Evolutionary conservation across 495 filamentous ascomycete genomes (phyloP), one percentile per base, ranked within the genome.

Genomic region (Lindgomyces ingoldianus): DNA sequence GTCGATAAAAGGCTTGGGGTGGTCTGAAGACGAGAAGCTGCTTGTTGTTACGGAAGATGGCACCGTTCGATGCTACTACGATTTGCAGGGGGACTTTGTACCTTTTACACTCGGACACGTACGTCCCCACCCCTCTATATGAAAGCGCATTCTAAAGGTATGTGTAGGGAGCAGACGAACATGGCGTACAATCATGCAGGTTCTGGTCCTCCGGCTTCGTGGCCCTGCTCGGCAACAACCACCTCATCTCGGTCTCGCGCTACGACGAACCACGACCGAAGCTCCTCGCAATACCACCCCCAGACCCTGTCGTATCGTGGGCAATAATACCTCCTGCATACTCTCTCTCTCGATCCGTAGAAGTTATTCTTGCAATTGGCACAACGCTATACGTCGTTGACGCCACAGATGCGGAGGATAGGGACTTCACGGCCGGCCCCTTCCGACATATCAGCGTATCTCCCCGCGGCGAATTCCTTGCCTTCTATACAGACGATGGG

Each of bases 11-110:
- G 92, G 91, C 10, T 81, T 98, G 18, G 94, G 94, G 19, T 98
- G 94, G 94, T 97, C 93, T 33, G 94, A 96, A 71, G 91, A 97
- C 66, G 94, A 98, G 81, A 90, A 91, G 74, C 82, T 98, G 16
- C 78, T 98, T 8, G 88, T 96, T 3, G 85, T 97, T 51, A 90
- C 91, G 2, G 85, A 89, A 59, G 94, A 98, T 70, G 94, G 94
- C 53, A 92, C 86, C 9, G 93, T 98, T 26, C 81, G 92, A 59
- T 93, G 90, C 72, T 98, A 98, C 72, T 90, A 89, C 70, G 90
- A 96, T 70, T 77, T 98, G 30, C 88, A 96, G 74, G 90, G 90
- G 42, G 93, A 98, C 68, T 98, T 98, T 74, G 91, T 87, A 1
- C 92, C 96, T 63, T 98, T 98, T 75, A 90, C 90, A n/a, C 81